phyloP scores from a whole-genome alignment of 75 land plant genomes.

The Selaginella moellendorffii region DNA sequence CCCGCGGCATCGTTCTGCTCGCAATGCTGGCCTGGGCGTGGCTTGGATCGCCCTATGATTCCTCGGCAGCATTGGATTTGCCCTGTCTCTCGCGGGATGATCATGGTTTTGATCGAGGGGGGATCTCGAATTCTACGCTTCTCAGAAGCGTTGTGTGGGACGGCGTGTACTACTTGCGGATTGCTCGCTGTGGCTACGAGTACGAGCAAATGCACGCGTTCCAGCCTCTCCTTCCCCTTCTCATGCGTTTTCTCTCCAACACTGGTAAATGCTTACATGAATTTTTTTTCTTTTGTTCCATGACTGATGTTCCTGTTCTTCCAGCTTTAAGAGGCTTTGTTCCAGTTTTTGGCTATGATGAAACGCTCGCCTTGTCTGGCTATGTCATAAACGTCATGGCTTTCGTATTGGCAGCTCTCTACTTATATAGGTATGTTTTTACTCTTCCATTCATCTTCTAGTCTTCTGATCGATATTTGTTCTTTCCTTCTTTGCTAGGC shows the following conservation, averaged over 20 bases:
- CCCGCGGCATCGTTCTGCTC: slow-evolving; percentile 37
- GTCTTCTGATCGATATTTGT: not conserved
- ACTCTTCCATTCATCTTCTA: not conserved
- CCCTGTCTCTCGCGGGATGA: slow-evolving; percentile 31
- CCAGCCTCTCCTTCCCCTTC: slow-evolving; percentile 55
- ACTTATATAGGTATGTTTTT: slow-evolving; percentile 45
- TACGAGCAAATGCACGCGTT: slow-evolving; percentile 92
- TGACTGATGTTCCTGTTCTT: no score
- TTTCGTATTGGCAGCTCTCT: slow-evolving; percentile 61
- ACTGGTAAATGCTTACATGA: no score
- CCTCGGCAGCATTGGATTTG: slow-evolving; percentile 58
- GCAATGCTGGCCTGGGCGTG: slow-evolving; percentile 44
- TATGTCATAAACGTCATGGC: slow-evolving; percentile 50
- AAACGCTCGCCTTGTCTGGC: slow-evolving; percentile 63
- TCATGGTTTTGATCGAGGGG: not conserved
- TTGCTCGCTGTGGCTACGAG: slow-evolving; percentile 91
- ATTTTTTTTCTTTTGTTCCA: no score
- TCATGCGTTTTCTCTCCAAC: slow-evolving; percentile 33
- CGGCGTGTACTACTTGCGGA: slow-evolving; percentile 64
- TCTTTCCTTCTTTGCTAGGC: slow-evolving; percentile 29
- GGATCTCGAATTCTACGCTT: slow-evolving; percentile 8
- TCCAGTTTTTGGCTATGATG: slow-evolving; percentile 63
- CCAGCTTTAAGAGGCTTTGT: slow-evolving; percentile 54
- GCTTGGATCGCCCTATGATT: slow-evolving; percentile 67
- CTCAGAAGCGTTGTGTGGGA: slow-evolving; percentile 77